phyloP scores from a whole-genome alignment of 371 early-diverging fungal genomes.

The Rhizomucor pusillus region DNA sequence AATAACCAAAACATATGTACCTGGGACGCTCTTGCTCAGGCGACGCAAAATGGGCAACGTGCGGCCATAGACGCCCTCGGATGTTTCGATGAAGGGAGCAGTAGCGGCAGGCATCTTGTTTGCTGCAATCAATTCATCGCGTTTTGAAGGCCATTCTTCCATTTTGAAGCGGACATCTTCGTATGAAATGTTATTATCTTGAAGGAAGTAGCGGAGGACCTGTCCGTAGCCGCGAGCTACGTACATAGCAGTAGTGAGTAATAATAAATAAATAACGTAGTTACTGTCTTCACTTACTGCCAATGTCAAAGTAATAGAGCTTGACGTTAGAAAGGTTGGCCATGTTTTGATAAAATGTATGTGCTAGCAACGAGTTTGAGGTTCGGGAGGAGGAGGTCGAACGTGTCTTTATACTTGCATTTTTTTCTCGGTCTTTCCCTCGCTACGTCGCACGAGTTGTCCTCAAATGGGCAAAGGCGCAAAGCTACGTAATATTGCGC shows the following conservation, averaged over 20 bases:
- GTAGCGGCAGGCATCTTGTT: neutral
- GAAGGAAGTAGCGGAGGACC: neutral
- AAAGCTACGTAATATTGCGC: too few species aligned
- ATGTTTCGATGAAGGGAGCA: neutral
- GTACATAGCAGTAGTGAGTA: neutral
- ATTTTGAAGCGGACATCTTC: neutral
- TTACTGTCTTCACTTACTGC: neutral
- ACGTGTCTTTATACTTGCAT: too few species aligned
- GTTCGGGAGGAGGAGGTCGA: too few species aligned
- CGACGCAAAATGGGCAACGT: constrained; percentile 8
- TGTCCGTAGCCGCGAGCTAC: neutral
- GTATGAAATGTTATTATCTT: neutral
- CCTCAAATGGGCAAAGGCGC: too few species aligned
- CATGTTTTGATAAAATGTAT: too few species aligned
- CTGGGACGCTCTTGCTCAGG: neutral
- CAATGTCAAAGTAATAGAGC: neutral
- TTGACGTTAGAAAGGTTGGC: neutral
- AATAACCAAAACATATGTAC: too few species aligned
- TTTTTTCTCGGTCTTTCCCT: too few species aligned
- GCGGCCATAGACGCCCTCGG: neutral
- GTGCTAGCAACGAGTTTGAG: too few species aligned
- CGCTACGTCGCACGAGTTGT: too few species aligned
- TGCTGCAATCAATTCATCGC: neutral
- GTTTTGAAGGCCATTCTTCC: neutral
- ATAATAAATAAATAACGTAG: neutral